phyloP scores from a whole-genome alignment of 768 basidiomycete species.

The Exsudoporus frostii region DNA sequence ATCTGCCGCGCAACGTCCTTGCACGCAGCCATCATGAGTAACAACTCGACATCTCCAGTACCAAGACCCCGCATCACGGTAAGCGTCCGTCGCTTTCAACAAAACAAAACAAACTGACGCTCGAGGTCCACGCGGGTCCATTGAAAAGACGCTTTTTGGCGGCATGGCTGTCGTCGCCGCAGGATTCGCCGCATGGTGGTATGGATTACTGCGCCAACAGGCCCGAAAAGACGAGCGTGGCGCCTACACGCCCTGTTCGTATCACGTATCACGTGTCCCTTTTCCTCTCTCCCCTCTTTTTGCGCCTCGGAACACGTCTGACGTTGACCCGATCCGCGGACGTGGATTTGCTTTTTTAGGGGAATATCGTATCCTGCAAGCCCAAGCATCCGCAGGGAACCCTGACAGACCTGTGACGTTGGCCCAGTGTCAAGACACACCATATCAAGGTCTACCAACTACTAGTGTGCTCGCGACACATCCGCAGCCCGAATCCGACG shows the following conservation, averaged over 20 bases:
- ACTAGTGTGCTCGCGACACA: too few species aligned
- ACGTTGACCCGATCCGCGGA: background rate
- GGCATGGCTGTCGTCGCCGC: conserved; percentile 21
- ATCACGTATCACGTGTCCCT: background rate
- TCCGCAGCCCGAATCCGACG: background rate
- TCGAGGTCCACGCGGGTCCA: background rate
- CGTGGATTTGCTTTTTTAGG: conserved; percentile 1
- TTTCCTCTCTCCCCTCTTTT: too few species aligned
- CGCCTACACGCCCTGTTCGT: conserved; percentile 18
- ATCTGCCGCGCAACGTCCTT: too few species aligned
- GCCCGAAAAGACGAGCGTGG: conserved; percentile 19
- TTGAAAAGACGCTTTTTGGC: conserved; percentile 24
- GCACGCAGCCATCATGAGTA: conserved; percentile 5
- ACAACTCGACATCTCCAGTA: conserved; percentile 1
- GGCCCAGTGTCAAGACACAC: background rate
- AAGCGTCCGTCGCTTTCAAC: background rate
- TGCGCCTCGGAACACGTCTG: background rate
- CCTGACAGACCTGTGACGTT: conserved; percentile 15
- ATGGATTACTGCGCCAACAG: conserved; percentile 16
- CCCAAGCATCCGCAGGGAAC: conserved; percentile 14
- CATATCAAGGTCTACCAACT: background rate
- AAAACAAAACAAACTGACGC: background rate
- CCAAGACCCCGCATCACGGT: conserved; percentile 14
- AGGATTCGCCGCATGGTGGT: conserved; percentile 22
- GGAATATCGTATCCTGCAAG: conserved; percentile 29